These are phyloP conservation scores for Clavariopsis aquatica DNA, from an alignment of 495 filamentous ascomycete species.

Conservation along the genomic window DNA sequence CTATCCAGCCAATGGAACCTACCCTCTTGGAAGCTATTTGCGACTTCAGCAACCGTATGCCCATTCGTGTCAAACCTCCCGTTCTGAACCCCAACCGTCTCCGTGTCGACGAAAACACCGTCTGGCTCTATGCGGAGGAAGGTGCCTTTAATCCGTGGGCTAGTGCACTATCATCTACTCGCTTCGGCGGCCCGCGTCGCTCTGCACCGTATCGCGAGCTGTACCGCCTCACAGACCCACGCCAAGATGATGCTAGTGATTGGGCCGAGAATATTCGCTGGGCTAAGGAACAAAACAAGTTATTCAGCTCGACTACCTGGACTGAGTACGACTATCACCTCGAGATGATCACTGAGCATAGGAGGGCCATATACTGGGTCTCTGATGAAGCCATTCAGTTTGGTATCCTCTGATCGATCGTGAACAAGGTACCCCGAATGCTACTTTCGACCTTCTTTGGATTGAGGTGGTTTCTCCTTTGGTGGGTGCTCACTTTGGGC, in stretches of 20 bases:
- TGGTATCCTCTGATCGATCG: neutral
- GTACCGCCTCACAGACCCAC: constrained; percentile 5
- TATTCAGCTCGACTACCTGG: constrained; percentile 3
- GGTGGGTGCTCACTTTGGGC: no score
- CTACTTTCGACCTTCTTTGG: neutral
- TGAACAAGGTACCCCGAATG: neutral
- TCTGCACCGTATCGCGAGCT: constrained; percentile 12
- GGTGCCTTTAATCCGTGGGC: constrained; percentile 4
- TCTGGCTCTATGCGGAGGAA: constrained; percentile 8
- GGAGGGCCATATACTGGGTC: neutral
- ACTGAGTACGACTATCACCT: constrained; percentile 6
- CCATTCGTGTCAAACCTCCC: neutral
- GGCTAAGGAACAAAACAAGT: constrained; percentile 16
- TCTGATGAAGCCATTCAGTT: constrained; percentile 6
- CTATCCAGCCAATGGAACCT: neutral
- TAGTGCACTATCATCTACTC: constrained; percentile 1
- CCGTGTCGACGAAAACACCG: neutral
- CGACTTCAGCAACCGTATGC: neutral
- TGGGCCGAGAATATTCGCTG: constrained; percentile 27
- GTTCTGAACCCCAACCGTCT: constrained; percentile 3
- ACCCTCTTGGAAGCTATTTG: neutral
- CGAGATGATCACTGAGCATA: constrained; percentile 9
- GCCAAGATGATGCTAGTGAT: constrained; percentile 6
- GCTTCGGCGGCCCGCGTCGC: constrained; percentile 9
- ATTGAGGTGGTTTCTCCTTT: neutral